Base-by-base conservation (phyloP, 2,329 filamentous ascomycete genomes). In the Plectosphaerella cucumerina region DNA sequence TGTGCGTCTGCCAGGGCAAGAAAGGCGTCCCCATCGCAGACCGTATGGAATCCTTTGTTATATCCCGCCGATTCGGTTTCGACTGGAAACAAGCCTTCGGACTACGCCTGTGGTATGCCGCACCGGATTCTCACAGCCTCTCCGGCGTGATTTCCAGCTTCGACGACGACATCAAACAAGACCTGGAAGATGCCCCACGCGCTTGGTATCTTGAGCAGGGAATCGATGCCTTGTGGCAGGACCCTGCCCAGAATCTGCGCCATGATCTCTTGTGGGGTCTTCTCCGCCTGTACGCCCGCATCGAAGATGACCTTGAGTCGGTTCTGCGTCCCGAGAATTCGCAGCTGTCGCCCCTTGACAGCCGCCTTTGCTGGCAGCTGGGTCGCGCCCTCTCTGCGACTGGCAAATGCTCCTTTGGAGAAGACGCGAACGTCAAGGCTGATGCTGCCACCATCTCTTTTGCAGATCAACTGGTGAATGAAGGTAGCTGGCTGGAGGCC, bases 21-120 rank as follows among this genome's bases (percentile, higher is more conserved):
- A 86, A 84, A 57, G 78, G 76, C 3, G 85, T 81, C 6, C 82
- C 89, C 1, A 72, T 86, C 9, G 94, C 97, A 67, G 90, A 97
- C 68, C 85, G 88, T 43, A 80, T 87, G 37, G 80, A 85, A 14
- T 86, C 86, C 0, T 96, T 99, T 63, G 79, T 85, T 49, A 89
- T 99, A 57, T 89, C 90, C 1, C 81, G 88, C 60, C 85, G 86
- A 44, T 99, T 97, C 65, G 84, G 84, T 5, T 76, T 99, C 34
- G 89, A 95, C 65, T 99, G 94, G 94, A 86, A 90, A 66, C 92
- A 96, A 63, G 86, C 92, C 1, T 96, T 99, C 67, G 93, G 90
- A 11, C 77, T 99, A 47, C 85, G 92, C 42, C 76, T 99, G 2
- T 97, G 91, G 89, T 99, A 96, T 66, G 86, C 85, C 43, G 88